phyloP scores from a whole-genome alignment of 768 basidiomycete species.

The Psilocybe cyanescens region DNA sequence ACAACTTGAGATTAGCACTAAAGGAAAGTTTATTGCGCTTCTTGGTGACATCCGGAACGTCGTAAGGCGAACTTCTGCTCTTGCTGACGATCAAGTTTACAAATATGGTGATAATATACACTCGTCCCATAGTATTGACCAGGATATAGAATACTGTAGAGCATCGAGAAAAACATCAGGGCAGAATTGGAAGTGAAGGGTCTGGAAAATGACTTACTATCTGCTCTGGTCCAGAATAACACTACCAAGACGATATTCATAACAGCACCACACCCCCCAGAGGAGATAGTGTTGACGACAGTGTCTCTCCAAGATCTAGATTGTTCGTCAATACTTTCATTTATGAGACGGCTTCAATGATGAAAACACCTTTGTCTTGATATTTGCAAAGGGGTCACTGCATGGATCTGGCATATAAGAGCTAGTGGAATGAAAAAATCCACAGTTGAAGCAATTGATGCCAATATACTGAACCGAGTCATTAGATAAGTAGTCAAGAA shows the following conservation, averaged over 20 bases:
- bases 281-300: conserved; percentile 24
- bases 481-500: not conserved
- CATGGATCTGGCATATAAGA: conserved; percentile 21
- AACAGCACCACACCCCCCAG: conserved; percentile 23
- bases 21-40: conserved; percentile 17
- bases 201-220: conserved; percentile 14
- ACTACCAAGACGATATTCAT: conserved; percentile 21
- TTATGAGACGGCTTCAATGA: not conserved
- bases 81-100: conserved; percentile 27
- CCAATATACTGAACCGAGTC: conserved; percentile 13
- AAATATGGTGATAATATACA: conserved; percentile 26
- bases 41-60: conserved; percentile 9
- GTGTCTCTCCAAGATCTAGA: conserved; percentile 21
- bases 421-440: conserved; percentile 23
- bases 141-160: conserved; percentile 23
- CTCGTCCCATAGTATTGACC: conserved; percentile 23
- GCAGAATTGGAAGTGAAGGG: not conserved
- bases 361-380: conserved; percentile 16
- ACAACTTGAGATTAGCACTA: conserved; percentile 15
- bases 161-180: not conserved
- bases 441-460: conserved; percentile 18
- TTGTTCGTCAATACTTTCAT: not conserved
- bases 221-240: conserved; percentile 22
- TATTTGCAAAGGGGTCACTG: conserved; percentile 17
- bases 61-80: conserved; percentile 19